Evolutionary conservation across 208 protist genomes (phyloP), one percentile per base, ranked within the genome.

Genomic region (Chromosphaera perkinsii): DNA sequence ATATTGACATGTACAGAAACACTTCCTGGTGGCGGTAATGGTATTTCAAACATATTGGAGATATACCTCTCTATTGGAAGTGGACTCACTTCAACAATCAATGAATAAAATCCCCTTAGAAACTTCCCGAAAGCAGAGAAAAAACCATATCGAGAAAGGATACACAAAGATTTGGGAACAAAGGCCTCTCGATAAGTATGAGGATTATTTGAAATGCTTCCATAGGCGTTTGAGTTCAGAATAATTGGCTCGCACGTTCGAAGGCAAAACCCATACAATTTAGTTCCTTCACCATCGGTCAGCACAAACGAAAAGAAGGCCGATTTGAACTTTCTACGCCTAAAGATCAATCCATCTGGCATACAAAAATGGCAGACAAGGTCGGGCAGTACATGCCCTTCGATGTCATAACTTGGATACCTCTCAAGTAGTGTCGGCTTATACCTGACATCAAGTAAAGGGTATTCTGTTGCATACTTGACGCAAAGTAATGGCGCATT

Each of bases 1-100:
- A 72, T 29, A 10, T 3, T n/a, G 22, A 72, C 3, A 17, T 61
- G 32, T n/a, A 56, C 32, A 5, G 55, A 37, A 7, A 72, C 51
- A 35, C 36, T 36, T 10, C 66, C 66, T 27, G 45, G 66, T 27
- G 66, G 66, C 4, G 66, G 66, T n/a, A 72, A 7, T 3, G 45
- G 42, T 7, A 26, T 31, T 24, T 60, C 54, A 24, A 60, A 60
- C 10, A 60, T n/a, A 40, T 60, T 60, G 9, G 27, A 12, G 17
- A 60, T 42, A 40, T 45, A 45, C 14, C 32, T 45, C 54, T 60
- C 54, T 42, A 60, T 60, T 12, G 54, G 54, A 24, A 22, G 24
- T 10, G 54, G 27, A 32, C 32, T 42, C 24, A 32, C 27, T 17
- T 10, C 9, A n/a, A 20, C 10, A 10, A 60, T 24, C 12, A 60